A percentile compares a stretch with the other conserved stretches of the same genome.
These are phyloP conservation scores for Fusarium irregulare DNA, from an alignment of 2,329 filamentous ascomycete genomes.

Conservation along the genomic window DNA sequence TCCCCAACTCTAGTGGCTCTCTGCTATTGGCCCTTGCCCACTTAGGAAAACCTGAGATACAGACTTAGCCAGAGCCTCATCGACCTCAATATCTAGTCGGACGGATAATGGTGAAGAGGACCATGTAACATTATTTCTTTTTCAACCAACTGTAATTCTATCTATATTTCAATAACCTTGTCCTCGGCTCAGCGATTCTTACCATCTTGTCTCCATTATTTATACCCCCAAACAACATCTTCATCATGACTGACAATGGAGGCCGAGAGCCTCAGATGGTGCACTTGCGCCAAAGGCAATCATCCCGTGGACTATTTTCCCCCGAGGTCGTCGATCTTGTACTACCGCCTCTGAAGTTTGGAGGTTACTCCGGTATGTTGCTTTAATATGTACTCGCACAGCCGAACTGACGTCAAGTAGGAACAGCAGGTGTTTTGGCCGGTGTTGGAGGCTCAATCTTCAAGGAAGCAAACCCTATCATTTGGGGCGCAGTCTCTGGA, in stretches of 20 bases:
- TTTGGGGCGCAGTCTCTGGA: constrained; percentile 79
- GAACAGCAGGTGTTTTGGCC: constrained; percentile 69
- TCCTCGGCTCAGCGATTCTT: not conserved
- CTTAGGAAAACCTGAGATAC: constrained; percentile 30
- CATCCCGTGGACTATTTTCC: constrained; percentile 53
- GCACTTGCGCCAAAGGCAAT: constrained; percentile 41
- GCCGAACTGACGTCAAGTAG: constrained; percentile 54
- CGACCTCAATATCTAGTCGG: constrained; percentile 25
- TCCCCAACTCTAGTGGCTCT: constrained; percentile 17
- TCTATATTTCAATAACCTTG: not conserved
- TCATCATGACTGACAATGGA: constrained; percentile 36
- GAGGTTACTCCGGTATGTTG: constrained; percentile 65
- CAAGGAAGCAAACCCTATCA: constrained; percentile 71
- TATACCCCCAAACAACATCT: not conserved
- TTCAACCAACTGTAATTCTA: constrained; percentile 22
- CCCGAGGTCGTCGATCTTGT: constrained; percentile 59
- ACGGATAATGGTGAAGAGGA: constrained; percentile 5
- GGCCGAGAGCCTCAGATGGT: constrained; percentile 35
- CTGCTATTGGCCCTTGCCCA: constrained; percentile 22
- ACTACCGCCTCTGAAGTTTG: constrained; percentile 67
- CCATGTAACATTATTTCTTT: constrained; percentile 40
- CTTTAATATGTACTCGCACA: not conserved
- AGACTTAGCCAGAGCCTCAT: constrained; percentile 26
- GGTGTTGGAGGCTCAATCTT: constrained; percentile 79
- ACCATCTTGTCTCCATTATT: not conserved